Evolutionary conservation across 1,139 yeast species (phyloP).

Genomic region (Sugiyamaella paludigena): DNA sequence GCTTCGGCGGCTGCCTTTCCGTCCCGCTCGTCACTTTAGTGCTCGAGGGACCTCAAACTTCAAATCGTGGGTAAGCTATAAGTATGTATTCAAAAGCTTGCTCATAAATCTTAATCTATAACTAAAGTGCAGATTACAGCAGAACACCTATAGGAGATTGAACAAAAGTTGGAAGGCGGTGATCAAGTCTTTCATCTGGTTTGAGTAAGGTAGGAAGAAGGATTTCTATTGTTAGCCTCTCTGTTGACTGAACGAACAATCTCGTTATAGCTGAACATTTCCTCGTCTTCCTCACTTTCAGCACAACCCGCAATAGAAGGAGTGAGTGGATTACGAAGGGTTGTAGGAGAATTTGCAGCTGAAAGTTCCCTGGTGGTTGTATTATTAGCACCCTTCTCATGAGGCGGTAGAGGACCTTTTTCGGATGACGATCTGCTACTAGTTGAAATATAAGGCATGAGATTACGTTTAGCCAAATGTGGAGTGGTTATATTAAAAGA

Average conservation of each 20-base stretch:
- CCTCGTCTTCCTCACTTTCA: constrained; percentile 6
- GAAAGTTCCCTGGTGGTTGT: neutral
- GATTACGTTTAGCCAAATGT: neutral
- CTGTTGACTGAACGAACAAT: constrained; percentile 6
- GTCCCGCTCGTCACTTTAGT: too few relatives aligned
- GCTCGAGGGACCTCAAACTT: too few relatives aligned
- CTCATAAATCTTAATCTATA: too few relatives aligned
- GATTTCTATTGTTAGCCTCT: neutral
- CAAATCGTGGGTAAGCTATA: too few relatives aligned
- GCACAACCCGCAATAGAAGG: neutral
- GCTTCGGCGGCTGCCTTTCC: too few relatives aligned
- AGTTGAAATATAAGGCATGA: constrained; percentile 2
- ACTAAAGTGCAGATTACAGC: too few relatives aligned
- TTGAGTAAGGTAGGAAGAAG: too few relatives aligned
- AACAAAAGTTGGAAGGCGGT: too few relatives aligned
- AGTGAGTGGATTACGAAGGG: neutral
- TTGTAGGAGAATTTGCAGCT: constrained; percentile 1
- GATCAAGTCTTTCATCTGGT: too few relatives aligned
- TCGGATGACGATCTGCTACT: neutral
- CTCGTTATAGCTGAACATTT: constrained; percentile 11
- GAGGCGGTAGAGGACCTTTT: neutral
- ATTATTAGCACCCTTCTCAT: neutral
- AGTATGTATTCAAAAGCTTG: too few relatives aligned
- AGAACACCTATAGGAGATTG: too few relatives aligned
- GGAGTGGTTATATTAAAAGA: constrained; percentile 18